Base-by-base conservation (phyloP, 176 grass and related monocot genomes). In the Dactylis glomerata region DNA sequence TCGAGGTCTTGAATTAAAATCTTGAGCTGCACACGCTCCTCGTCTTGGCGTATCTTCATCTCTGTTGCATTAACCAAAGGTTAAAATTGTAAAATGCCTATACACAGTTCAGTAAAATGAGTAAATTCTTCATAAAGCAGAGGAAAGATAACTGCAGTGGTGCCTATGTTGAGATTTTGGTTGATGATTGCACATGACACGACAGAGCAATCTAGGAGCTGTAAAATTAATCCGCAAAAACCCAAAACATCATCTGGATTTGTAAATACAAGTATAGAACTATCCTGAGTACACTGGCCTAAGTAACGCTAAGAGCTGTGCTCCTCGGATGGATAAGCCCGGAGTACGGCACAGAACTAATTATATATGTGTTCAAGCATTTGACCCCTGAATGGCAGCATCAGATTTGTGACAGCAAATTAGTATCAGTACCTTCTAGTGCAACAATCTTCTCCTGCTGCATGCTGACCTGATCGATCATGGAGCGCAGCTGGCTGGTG, bases 381-480 rank as follows among this genome's bases (percentile, higher is more conserved):
- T 46, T 34, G 30, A 30, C 16, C 42, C 4, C 32, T 31, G 27
- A 74, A 50, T 46, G 4, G 16, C 26, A 74, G 27, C 42, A 44
- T 77, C 17, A 80, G 26, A 47, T 3, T 32, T 32, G 11, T 66
- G 26, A 30, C 22, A 82, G 69, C 2, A 72, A 44, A 26, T 41
- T 14, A 41, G 67, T 8, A 44, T 32, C 28, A 55, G 77, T 87
- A 98, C 96, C 96, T 95, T 98, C 87, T 8, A 95, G 86, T n/a
- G 77, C 66, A 61, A 89, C 96, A 78, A 98, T 95, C 80, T 91
- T 95, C 33, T 93, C 96, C 76, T 98, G 93, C 85, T 98, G 96
- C 19, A 61, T 76, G 81, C 96, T 95, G 70, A 95, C 91, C 82
- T 93, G 96, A 69, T 95, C 89, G 70, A 98, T 98, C 73, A 98